These are phyloP conservation scores for Geotrichum restrictum DNA, from an alignment of 1,139 yeast species.

Conservation along the genomic window DNA sequence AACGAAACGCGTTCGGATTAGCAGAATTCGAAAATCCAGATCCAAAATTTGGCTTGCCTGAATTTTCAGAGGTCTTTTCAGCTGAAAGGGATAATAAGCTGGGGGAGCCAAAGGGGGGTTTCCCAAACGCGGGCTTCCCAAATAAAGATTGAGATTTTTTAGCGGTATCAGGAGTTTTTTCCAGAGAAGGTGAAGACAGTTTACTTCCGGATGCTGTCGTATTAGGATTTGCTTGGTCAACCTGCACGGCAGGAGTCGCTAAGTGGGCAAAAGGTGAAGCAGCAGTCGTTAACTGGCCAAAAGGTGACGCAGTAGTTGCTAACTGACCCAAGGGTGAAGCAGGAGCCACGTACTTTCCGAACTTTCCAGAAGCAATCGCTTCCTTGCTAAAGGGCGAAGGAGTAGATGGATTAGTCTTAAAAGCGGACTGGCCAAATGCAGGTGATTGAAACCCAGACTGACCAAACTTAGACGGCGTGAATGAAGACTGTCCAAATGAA, in stretches of 20 bases:
- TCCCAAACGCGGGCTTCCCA: conserved; percentile 12
- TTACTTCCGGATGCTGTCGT: not conserved
- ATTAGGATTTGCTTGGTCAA: too few relatives aligned
- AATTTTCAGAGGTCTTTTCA: conserved; percentile 13
- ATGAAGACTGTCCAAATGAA: conserved; percentile 3
- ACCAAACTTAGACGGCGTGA: too few relatives aligned
- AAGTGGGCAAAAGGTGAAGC: not conserved
- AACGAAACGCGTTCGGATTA: too few relatives aligned
- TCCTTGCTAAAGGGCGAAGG: too few relatives aligned
- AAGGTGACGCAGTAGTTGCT: too few relatives aligned
- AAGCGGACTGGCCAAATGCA: conserved; percentile 1
- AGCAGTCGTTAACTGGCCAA: not conserved
- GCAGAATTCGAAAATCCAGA: conserved; percentile 62
- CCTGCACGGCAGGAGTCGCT: not conserved
- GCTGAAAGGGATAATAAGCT: conserved; percentile 7
- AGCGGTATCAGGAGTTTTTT: too few relatives aligned
- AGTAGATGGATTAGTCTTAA: too few relatives aligned
- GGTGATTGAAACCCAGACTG: too few relatives aligned
- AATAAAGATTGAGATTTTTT: not conserved
- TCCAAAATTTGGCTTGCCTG: conserved; percentile 49
- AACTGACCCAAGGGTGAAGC: too few relatives aligned
- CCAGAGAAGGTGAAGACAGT: not conserved
- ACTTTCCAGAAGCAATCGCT: too few relatives aligned
- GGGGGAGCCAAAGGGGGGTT: conserved; percentile 19
- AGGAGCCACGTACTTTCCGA: too few relatives aligned